Evolutionary conservation across 768 basidiomycete species (phyloP), one percentile per base, ranked within the genome.

Genomic region (Lentinula sp.): DNA sequence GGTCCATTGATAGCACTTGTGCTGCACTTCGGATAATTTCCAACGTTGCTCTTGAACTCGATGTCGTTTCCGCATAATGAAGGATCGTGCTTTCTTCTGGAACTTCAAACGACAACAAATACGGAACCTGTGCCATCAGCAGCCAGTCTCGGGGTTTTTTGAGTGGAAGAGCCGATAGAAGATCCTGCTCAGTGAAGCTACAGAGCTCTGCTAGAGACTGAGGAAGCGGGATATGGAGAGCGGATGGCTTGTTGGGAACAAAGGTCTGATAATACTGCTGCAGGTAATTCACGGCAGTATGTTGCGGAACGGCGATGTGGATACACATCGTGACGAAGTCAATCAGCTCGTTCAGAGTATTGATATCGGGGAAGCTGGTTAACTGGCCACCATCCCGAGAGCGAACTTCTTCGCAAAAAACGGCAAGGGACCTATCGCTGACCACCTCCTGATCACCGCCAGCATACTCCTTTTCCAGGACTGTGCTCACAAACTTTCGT

Each of bases 211-310:
- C 18, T 37, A 71, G 49, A 11, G 65, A 59, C n/a, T 51, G 55
- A 6, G 72, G 71, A 48, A 70, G 64, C 5, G 66, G 69, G 10
- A 60, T 37, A 56, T 63, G 68, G 18, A 73, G 66, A 10, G 72
- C 63, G 1, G 70, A 65, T 11, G 72, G 72, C 48, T 68, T 71
- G 63, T 73, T 73, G 10, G 70, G 70, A 54, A 73, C 65, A 46
- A 72, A 73, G 11, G 70, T 68, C 63, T 67, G 69, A 63, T 73
- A 73, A 57, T 70, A 73, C 58, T 73, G 72, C 61, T 73, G 72
- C 23, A 73, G 66, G 57, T 72, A 73, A 60, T 73, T 73, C 61
- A 73, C 69, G 2, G 72, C 72, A 32, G 71, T 73, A 57, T 73
- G 72, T 62, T 73, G 72, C 4, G 71, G 67, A 11, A 69, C 63